These are phyloP conservation scores for Ricinus communis DNA, from an alignment of 345 rosid genomes.

Conservation along the genomic window DNA sequence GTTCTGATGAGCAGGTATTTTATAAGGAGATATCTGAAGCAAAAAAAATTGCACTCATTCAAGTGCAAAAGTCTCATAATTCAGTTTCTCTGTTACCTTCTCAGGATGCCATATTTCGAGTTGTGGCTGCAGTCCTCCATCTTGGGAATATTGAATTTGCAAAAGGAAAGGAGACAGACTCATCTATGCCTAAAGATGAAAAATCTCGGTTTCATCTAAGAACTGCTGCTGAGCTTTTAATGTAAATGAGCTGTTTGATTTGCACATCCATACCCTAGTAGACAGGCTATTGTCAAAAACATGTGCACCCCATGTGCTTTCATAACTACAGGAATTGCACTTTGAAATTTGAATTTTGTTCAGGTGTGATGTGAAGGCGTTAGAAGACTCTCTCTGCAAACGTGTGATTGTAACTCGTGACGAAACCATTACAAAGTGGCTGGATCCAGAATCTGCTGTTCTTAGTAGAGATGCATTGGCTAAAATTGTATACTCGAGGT, in stretches of 20 bases:
- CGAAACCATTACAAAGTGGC: conserved; percentile 93
- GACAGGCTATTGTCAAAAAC: conserved; percentile 6
- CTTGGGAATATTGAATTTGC: conserved; percentile 91
- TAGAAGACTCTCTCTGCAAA: conserved; percentile 97
- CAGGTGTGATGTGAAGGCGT: conserved; percentile 86
- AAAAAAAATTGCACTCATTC: conserved; percentile 13
- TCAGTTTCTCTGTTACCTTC: conserved; percentile 16
- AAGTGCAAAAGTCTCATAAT: conserved; percentile 9
- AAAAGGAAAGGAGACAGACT: conserved; percentile 88
- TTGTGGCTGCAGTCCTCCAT: conserved; percentile 93
- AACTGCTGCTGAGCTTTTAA: conserved; percentile 88
- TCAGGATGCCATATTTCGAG: conserved; percentile 87
- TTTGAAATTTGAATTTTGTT: conserved; percentile 30
- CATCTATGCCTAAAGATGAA: conserved; percentile 89
- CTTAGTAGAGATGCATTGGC: conserved; percentile 96
- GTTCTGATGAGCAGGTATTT: conserved; percentile 83
- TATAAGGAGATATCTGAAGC: conserved; percentile 17
- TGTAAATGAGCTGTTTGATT: conserved; percentile 42
- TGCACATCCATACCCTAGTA: conserved; percentile 11
- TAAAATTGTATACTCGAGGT: conserved; percentile 82
- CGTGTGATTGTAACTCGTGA: conserved; percentile 98
- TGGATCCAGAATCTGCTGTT: conserved; percentile 88
- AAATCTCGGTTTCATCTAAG: conserved; percentile 80
- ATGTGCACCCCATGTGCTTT: conserved; percentile 4
- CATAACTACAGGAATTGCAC: conserved; percentile 14